phyloP scores from a whole-genome alignment of 2,329 filamentous ascomycete species.

The Sporothrix humicola region DNA sequence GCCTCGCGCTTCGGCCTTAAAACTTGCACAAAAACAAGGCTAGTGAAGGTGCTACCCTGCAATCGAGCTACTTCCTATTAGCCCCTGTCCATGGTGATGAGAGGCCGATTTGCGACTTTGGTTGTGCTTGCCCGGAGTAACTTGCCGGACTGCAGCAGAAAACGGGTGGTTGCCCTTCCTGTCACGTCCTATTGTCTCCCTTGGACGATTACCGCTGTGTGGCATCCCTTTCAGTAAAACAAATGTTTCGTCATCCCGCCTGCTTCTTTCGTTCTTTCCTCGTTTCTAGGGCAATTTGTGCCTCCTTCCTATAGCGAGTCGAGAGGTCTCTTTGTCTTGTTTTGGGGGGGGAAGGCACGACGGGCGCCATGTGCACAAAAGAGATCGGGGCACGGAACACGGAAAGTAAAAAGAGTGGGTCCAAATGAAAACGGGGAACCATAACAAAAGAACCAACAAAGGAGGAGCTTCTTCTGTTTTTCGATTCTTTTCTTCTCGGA shows the following conservation, averaged over 20 bases:
- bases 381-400: constrained; percentile 11
- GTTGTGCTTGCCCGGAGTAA: too few species aligned
- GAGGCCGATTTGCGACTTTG: neutral
- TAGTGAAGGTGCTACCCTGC: neutral
- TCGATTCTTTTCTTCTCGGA: neutral
- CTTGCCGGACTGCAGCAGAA: too few species aligned
- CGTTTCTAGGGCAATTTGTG: neutral
- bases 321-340: neutral
- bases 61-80: neutral
- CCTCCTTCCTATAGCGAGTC: neutral
- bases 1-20: constrained; percentile 18
- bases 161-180: neutral
- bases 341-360: neutral
- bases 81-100: neutral
- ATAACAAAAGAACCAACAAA: neutral
- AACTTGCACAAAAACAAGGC: constrained; percentile 12
- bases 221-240: neutral
- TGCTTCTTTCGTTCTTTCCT: neutral
- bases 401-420: constrained; percentile 17
- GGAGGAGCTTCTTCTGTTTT: neutral
- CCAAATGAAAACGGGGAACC: neutral
- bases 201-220: neutral
- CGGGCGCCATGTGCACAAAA: constrained; percentile 13
- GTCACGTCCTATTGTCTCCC: neutral
- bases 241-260: neutral